Conservation (phyloP, 2,329 filamentous ascomycete genomes). For the Pseudogymnoascus sp. region DNA sequence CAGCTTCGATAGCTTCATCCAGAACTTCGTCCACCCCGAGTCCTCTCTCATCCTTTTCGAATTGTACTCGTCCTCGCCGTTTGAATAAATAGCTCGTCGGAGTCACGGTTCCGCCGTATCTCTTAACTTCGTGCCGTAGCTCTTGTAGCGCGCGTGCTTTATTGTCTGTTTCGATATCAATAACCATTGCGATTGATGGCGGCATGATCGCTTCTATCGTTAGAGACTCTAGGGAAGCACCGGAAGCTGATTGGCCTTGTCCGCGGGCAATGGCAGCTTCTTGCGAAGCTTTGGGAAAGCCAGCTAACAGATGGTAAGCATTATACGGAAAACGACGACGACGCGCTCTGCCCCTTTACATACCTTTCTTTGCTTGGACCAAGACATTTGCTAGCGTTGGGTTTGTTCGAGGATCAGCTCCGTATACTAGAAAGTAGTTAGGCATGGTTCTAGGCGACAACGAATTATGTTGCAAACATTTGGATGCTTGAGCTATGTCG, state of each 20-base stretch:
- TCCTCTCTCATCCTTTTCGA: conserved; percentile 49
- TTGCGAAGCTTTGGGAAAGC: conserved; percentile 76
- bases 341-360: conserved; percentile 21
- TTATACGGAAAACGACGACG: conserved; percentile 11
- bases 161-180: conserved; percentile 81
- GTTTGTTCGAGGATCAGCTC: conserved; percentile 66
- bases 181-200: conserved; percentile 65
- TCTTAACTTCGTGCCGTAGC: conserved; percentile 62
- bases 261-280: conserved; percentile 81
- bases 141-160: conserved; percentile 67
- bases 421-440: conserved; percentile 50
- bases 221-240: conserved; percentile 66
- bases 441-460: conserved; percentile 13
- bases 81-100: conserved; percentile 80
- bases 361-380: conserved; percentile 69
- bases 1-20: conserved; percentile 76
- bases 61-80: conserved; percentile 65
- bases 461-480: conserved; percentile 42
- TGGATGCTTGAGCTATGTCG: conserved; percentile 66
- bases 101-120: conserved; percentile 58
- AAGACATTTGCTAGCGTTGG: conserved; percentile 67
- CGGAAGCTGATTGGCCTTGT: conserved; percentile 70
- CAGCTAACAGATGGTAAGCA: conserved; percentile 39
- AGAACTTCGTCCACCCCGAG: conserved; percentile 59
- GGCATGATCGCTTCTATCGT: conserved; percentile 76